Evolutionary conservation across 495 filamentous ascomycete genomes (phyloP).

Genomic region (Aspergillus bertholletiae): DNA sequence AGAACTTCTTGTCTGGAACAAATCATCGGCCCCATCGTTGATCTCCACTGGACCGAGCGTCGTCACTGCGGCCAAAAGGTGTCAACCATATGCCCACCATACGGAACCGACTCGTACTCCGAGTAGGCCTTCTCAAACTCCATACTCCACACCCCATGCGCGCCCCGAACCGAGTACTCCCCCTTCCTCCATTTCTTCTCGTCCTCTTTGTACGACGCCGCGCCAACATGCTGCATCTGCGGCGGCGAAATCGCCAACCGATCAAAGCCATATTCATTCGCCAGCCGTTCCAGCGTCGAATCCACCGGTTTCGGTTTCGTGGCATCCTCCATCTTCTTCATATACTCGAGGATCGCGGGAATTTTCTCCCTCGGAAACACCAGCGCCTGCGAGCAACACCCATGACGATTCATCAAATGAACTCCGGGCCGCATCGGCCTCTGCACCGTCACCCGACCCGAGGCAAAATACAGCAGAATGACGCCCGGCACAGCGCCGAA

Average conservation of each 20-base stretch:
- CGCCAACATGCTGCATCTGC: conserved; percentile 29
- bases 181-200: conserved; percentile 10
- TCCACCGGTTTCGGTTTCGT: conserved; percentile 17
- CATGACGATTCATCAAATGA: conserved; percentile 30
- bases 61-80: not conserved
- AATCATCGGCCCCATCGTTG: not conserved
- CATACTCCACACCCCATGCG: conserved; percentile 30
- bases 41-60: not conserved
- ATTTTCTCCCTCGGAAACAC: conserved; percentile 26
- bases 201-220: conserved; percentile 24
- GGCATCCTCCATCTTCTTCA: conserved; percentile 14
- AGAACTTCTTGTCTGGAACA: not conserved
- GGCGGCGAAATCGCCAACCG: conserved; percentile 24
- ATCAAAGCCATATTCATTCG: conserved; percentile 12
- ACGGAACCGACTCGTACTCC: conserved; percentile 1
- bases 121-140: conserved; percentile 24
- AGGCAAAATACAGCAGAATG: conserved; percentile 34
- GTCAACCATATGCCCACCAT: not conserved
- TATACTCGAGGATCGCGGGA: conserved; percentile 14
- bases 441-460: conserved; percentile 34
- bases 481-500: conserved; percentile 26
- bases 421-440: conserved; percentile 28
- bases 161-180: conserved; percentile 18
- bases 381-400: conserved; percentile 38
- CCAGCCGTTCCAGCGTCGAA: conserved; percentile 20